Evolutionary conservation across 371 early-diverging fungal genomes (phyloP), one percentile per base, ranked within the genome.

Genomic region (Apophysomyces variabilis): DNA sequence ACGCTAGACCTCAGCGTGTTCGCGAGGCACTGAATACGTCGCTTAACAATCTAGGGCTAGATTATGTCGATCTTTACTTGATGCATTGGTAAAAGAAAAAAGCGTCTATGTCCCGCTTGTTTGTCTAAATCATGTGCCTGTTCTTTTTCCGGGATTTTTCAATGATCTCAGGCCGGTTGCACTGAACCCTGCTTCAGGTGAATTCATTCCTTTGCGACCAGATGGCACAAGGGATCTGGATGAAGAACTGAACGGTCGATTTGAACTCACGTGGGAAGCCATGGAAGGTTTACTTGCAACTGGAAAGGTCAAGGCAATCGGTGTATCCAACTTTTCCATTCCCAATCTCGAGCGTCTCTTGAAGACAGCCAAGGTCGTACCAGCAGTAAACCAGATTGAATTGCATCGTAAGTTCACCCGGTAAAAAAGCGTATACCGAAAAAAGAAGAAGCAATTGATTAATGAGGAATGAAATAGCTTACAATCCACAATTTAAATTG

Each of bases 1-100:
- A 75, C 62, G 82, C 81, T 58, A 73, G 79, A 21, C 84, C 86
- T 12, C 67, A 72, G 6, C 39, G 75, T 26, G 86, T 88, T 14
- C 67, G 73, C 5, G 71, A 85, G 61, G 87, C 69, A n/a, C 64
- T 88, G 64, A 67, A 78, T 14, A 68, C 70, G 0, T 87, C 90
- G 37, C 73, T 91, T 32, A 43, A 47, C 26, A 77, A 83, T 35
- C 74, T 93, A 57, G 71, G 77, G 54, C 70, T 86, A 16, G 84
- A 80, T 12, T 93, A 93, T 62, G 61, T 94, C 35, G 94, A 94
- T 80, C 80, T 93, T 50, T 92, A 88, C 67, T 67, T 84, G 62
- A 68, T 77, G 68, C 84, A 83, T 50, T 80, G 80, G 80, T 92
- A 92, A 9, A 67, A 67, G 5, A 35, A 13, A 3, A 35, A 2